Base-by-base conservation (phyloP, 495 filamentous ascomycete genomes). In the Bryoglossum gracile region DNA sequence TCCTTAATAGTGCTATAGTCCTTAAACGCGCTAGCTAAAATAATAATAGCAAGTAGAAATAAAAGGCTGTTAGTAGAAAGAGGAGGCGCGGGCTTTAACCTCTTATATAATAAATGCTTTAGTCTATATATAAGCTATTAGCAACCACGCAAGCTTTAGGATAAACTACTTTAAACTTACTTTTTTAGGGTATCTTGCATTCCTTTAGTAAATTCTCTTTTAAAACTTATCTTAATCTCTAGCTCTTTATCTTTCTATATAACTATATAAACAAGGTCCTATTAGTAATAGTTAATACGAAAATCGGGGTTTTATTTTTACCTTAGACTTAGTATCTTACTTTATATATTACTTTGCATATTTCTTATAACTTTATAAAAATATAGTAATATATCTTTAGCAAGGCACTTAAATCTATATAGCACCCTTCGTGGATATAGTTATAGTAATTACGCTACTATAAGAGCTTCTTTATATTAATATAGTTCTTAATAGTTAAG, bases 401-500 rank as follows among this genome's bases (percentile, higher is more conserved):
- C 23, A 24, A 35, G n/a, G 34, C 37, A 42, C 32, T 50, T 43
- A 21, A 50, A 36, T 25, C 43, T 42, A 24, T 32, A 50, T 19
- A 19, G 28, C 17, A 35, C 17, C 28, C 26, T 51, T 35, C 22
- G 24, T n/a, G n/a, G n/a, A n/a, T n/a, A n/a, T n/a, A n/a, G n/a
- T n/a, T n/a, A n/a, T n/a, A n/a, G n/a, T n/a, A 26, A 39, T 51
- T 16, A 51, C 36, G 11, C 28, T 43, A 14, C 38, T 19, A 51
- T 3, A 51, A 51, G 17, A 34, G 28, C 40, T 51, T 23, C 46
- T 51, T 13, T 16, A 51, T 51, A 21, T 51, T 14, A 19, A 51
- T 19, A 22, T 51, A 51, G 30, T 51, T 51, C 48, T 51, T 18
- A 34, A 51, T 51, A 22, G 26, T 43, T 34, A 51, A 14, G 38